These are phyloP conservation scores for Yamadazyma endophytica DNA, from an alignment of 805 yeast genomes.

Conservation along the genomic window DNA sequence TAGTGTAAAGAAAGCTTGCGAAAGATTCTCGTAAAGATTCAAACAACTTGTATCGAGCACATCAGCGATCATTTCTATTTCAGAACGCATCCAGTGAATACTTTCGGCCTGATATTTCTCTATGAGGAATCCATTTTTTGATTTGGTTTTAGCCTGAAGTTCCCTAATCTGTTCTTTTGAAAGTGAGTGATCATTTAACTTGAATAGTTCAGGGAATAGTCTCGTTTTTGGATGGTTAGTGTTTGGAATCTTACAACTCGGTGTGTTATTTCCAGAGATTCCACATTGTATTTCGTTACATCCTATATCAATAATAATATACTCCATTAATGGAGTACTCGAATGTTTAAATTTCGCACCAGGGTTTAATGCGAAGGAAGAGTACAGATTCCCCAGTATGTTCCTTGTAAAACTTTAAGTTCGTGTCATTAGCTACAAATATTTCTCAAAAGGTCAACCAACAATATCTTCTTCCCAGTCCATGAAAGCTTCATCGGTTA, in stretches of 20 bases:
- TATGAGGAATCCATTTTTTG: slow-evolving; percentile 1
- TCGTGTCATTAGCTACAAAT: slow-evolving; percentile 13
- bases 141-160: slow-evolving; percentile 2
- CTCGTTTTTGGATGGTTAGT: not conserved
- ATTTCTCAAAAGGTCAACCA: slow-evolving; percentile 23
- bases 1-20: slow-evolving; percentile 12
- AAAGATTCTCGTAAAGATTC: too few relatives aligned
- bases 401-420: too few relatives aligned
- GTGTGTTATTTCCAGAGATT: slow-evolving; percentile 20
- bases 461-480: slow-evolving; percentile 46
- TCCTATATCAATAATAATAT: slow-evolving; percentile 15
- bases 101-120: slow-evolving; percentile 6
- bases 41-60: too few relatives aligned
- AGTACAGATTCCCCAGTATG: too few relatives aligned
- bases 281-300: slow-evolving; percentile 18
- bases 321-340: slow-evolving; percentile 1
- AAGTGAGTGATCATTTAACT: slow-evolving; percentile 18
- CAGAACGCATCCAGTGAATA: slow-evolving; percentile 8
- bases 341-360: too few relatives aligned
- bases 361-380: too few relatives aligned
- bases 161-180: slow-evolving; percentile 10
- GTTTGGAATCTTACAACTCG: slow-evolving; percentile 9
- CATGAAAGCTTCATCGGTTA: slow-evolving; percentile 36
- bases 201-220: slow-evolving; percentile 16
- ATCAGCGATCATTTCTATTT: too few relatives aligned